Percentiles rank a stretch among this genome's conserved stretches.
Conservation (phyloP, 1,284 basidiomycete species). For the Sphagnurus paluster region DNA sequence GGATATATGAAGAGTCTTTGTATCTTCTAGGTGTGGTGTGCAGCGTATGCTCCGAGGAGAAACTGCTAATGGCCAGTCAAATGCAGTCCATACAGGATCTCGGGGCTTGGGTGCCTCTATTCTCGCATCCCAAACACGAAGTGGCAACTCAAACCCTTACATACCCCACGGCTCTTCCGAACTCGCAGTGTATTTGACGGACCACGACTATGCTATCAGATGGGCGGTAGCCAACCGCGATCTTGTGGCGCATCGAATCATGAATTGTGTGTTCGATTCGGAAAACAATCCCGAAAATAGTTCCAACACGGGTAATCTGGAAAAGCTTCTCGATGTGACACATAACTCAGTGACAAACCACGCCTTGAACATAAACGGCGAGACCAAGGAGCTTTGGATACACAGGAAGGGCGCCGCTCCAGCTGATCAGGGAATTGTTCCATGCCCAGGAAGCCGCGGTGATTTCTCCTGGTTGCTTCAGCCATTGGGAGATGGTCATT, state of each 20-base stretch:
- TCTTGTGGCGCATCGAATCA: constrained; percentile 36
- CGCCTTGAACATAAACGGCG: constrained; percentile 17
- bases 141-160: constrained; percentile 32
- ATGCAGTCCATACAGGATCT: constrained; percentile 37
- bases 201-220: constrained; percentile 36
- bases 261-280: constrained; percentile 27
- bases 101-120: constrained; percentile 36
- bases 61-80: background rate
- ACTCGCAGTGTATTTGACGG: constrained; percentile 28
- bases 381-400: constrained; percentile 30
- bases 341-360: constrained; percentile 36
- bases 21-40: constrained; percentile 31
- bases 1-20: constrained; percentile 26
- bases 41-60: background rate
- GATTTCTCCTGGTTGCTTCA: constrained; percentile 36
- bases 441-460: constrained; percentile 39
- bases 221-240: constrained; percentile 40
- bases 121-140: constrained; percentile 28
- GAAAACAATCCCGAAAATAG: background rate
- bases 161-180: constrained; percentile 27
- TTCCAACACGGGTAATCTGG: constrained; percentile 14
- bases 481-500: constrained; percentile 33
- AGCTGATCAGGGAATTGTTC: constrained; percentile 32
- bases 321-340: constrained; percentile 39
- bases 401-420: constrained; percentile 41